phyloP scores from a whole-genome alignment of 257 asterid species.

The Solanum paucissectum region DNA sequence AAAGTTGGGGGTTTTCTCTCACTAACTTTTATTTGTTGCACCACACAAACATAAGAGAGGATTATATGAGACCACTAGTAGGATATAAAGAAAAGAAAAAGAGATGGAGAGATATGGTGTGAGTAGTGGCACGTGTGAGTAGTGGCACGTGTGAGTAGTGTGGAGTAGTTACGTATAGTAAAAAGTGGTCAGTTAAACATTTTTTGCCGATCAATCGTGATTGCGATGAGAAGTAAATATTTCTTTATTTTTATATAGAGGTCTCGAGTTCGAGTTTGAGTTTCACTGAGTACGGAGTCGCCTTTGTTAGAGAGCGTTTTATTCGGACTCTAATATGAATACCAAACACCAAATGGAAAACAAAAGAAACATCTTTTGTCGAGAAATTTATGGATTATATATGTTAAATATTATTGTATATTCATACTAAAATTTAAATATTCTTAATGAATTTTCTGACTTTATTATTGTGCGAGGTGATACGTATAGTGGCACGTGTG shows the following conservation, averaged over 20 bases:
- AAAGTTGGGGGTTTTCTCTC: conserved; percentile 33
- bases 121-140: conserved; percentile 11
- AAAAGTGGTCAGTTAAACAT: neutral
- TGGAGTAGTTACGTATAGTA: neutral
- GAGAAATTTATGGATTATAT: too few relatives aligned
- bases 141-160: neutral
- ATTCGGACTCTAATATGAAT: too few relatives aligned
- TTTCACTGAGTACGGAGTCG: too few relatives aligned
- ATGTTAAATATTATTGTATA: too few relatives aligned
- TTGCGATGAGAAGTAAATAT: too few relatives aligned
- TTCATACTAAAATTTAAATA: too few relatives aligned
- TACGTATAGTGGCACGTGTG: neutral
- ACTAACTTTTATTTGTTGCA: conserved; percentile 79
- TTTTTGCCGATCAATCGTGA: too few relatives aligned
- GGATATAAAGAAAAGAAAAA: neutral
- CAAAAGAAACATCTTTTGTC: too few relatives aligned
- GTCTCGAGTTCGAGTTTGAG: neutral
- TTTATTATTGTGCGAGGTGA: neutral
- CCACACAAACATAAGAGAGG: conserved; percentile 29
- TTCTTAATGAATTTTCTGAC: too few relatives aligned
- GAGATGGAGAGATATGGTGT: neutral
- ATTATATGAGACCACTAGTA: conserved; percentile 15
- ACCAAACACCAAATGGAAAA: rapidly evolving
- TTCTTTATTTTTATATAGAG: neutral
- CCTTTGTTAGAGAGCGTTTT: too few relatives aligned